Evolutionary conservation across 306 rosid genomes (phyloP).

Genomic region (Prunus mira): DNA sequence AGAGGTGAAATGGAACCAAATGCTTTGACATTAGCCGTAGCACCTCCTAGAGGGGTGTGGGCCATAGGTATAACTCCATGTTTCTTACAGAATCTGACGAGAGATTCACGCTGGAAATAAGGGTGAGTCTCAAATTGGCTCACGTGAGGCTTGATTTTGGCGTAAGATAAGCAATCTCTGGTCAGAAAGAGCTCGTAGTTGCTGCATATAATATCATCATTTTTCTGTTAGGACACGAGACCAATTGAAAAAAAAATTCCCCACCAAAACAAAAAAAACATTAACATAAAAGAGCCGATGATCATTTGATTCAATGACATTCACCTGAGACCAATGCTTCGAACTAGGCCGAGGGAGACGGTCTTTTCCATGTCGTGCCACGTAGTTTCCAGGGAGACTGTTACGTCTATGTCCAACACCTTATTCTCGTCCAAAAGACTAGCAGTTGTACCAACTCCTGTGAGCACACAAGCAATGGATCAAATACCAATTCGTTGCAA

Average conservation of each 20-base stretch:
- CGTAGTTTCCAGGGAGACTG: conserved; percentile 61
- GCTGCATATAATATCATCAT: conserved; percentile 48
- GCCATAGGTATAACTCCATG: conserved; percentile 78
- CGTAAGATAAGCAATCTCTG: conserved; percentile 85
- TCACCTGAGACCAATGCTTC: conserved; percentile 78
- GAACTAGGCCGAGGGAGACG: conserved; percentile 66
- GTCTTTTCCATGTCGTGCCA: conserved; percentile 80
- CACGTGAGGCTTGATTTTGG: conserved; percentile 92
- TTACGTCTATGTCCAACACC: conserved; percentile 69
- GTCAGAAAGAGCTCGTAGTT: conserved; percentile 82
- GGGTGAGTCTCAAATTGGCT: conserved; percentile 91
- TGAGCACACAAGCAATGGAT: background rate
- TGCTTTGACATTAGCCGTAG: conserved; percentile 64
- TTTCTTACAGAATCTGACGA: conserved; percentile 73
- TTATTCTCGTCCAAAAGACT: conserved; percentile 72
- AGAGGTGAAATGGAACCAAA: conserved; percentile 75
- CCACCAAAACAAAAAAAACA: too few species aligned
- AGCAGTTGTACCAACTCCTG: conserved; percentile 67
- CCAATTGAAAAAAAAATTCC: background rate
- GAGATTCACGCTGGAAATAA: conserved; percentile 81
- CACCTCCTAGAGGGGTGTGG: conserved; percentile 93
- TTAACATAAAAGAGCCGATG: background rate
- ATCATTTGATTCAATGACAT: background rate
- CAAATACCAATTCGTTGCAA: background rate
- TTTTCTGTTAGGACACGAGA: conserved; percentile 29